Conservation (phyloP, 176 grass and related monocot species). For the Triticum timopheevii region DNA sequence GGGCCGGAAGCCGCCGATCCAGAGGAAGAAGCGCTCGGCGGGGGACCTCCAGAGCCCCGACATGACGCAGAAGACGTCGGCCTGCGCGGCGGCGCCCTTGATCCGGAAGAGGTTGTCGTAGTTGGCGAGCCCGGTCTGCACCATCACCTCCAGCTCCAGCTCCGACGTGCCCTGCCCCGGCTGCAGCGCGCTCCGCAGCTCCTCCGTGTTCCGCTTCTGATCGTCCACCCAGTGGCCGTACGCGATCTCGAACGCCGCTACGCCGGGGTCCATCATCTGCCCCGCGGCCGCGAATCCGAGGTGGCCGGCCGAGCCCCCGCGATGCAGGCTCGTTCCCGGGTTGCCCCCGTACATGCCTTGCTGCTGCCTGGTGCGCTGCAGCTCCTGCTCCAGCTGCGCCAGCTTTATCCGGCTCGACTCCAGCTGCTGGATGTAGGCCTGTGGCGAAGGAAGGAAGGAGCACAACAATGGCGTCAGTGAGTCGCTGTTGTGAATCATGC, state of each 20-base stretch:
- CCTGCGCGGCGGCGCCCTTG: conserved; percentile 59
- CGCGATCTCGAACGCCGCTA: conserved; percentile 78
- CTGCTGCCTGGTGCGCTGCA: conserved; percentile 60
- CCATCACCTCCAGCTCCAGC: conserved; percentile 64
- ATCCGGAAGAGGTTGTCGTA: conserved; percentile 79
- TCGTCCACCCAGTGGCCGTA: conserved; percentile 86
- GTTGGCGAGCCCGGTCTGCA: conserved; percentile 59
- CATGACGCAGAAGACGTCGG: conserved; percentile 85
- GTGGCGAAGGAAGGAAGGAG: not conserved
- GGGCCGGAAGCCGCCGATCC: conserved; percentile 97
- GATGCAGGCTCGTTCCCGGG: conserved; percentile 9
- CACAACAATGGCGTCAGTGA: not conserved
- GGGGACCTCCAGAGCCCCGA: conserved; percentile 89
- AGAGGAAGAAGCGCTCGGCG: conserved; percentile 90
- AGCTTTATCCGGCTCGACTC: conserved; percentile 92
- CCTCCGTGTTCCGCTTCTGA: conserved; percentile 56
- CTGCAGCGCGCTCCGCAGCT: conserved; percentile 66
- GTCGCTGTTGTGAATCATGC: too few species aligned
- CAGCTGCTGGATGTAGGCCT: conserved; percentile 97
- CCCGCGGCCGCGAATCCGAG: not conserved
- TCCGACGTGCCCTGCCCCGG: conserved; percentile 51
- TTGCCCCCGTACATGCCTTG: conserved; percentile 40
- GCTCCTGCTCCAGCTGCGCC: conserved; percentile 78
- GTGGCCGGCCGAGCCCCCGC: not conserved
- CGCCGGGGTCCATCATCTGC: conserved; percentile 51